These are phyloP conservation scores for Phaeosphaeriaceae sp. DNA, from an alignment of 2,329 filamentous ascomycete species.

Conservation along the genomic window DNA sequence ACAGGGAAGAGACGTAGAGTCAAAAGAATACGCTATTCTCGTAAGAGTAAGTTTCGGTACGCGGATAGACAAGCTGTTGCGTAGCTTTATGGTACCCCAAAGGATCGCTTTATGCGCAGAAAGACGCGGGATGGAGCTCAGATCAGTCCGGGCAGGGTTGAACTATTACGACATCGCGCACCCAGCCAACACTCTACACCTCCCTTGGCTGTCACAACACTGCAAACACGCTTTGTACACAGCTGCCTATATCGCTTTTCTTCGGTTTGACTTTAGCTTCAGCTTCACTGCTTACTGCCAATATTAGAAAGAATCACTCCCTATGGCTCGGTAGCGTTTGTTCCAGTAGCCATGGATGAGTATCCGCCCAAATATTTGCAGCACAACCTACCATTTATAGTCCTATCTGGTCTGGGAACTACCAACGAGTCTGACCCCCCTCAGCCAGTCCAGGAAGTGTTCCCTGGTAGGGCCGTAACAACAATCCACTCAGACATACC, in stretches of 20 bases:
- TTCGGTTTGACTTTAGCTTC: too few relatives aligned
- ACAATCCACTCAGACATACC: conserved; percentile 75
- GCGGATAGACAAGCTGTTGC: background rate
- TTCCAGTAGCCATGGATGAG: conserved; percentile 68
- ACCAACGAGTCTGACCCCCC: conserved; percentile 43
- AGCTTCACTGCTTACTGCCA: too few relatives aligned
- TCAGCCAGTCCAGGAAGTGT: conserved; percentile 52
- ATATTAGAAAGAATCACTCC: background rate
- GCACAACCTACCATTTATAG: conserved; percentile 84
- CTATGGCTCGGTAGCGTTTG: conserved; percentile 39
- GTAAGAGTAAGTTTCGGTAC: background rate
- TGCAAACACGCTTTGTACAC: conserved; percentile 7
- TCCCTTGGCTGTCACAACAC: background rate
- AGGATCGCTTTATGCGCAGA: too few relatives aligned
- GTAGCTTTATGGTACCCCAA: too few relatives aligned
- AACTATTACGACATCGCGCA: too few relatives aligned
- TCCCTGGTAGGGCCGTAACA: conserved; percentile 57
- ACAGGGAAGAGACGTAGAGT: conserved; percentile 12
- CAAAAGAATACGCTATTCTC: background rate
- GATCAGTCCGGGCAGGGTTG: too few relatives aligned
- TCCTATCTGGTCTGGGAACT: conserved; percentile 74
- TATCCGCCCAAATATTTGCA: conserved; percentile 80
- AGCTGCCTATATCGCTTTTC: too few relatives aligned
- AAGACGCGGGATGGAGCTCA: background rate
- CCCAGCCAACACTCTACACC: background rate